These are phyloP conservation scores for Ogataea paraovalis DNA, from an alignment of 805 yeast species.

Conservation along the genomic window DNA sequence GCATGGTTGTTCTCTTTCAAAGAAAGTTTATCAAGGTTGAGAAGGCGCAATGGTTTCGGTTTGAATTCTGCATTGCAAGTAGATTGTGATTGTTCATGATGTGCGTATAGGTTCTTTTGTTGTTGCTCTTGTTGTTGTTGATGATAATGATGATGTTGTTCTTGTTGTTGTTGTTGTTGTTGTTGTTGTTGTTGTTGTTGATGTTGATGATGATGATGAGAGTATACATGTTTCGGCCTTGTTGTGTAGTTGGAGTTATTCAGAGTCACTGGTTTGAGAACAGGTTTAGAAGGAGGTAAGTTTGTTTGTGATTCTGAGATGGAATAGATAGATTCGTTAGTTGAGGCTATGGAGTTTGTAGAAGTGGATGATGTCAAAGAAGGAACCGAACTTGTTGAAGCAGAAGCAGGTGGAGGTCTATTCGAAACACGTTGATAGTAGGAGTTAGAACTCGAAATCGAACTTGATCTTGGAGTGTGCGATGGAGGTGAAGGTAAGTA, in stretches of 20 bases:
- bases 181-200: not conserved
- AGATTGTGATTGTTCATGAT: not conserved
- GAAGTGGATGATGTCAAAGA: constrained; percentile 35
- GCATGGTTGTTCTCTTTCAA: not conserved
- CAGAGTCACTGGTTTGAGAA: not conserved
- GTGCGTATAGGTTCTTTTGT: not conserved
- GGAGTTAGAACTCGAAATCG: not conserved
- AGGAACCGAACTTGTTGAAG: constrained; percentile 36
- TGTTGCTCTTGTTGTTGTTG: not conserved
- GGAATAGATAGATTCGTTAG: not conserved
- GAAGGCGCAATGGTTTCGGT: not conserved
- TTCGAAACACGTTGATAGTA: constrained; percentile 3
- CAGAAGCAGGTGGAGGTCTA: constrained; percentile 18
- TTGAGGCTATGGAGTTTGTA: constrained; percentile 17
- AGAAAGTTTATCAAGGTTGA: not conserved
- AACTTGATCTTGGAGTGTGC: not conserved
- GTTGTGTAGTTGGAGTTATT: not conserved
- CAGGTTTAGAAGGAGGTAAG: not conserved
- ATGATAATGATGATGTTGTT: not conserved
- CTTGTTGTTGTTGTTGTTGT: not conserved
- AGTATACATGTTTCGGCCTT: not conserved
- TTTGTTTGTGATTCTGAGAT: not conserved
- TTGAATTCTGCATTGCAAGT: not conserved
- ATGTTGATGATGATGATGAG: not conserved
- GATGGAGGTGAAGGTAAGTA: constrained; percentile 10